Percentiles rank a stretch among this genome's conserved stretches.
Conservation (phyloP, 2,329 filamentous ascomycete species). For the Paecilomyces dactylethromorphus region DNA sequence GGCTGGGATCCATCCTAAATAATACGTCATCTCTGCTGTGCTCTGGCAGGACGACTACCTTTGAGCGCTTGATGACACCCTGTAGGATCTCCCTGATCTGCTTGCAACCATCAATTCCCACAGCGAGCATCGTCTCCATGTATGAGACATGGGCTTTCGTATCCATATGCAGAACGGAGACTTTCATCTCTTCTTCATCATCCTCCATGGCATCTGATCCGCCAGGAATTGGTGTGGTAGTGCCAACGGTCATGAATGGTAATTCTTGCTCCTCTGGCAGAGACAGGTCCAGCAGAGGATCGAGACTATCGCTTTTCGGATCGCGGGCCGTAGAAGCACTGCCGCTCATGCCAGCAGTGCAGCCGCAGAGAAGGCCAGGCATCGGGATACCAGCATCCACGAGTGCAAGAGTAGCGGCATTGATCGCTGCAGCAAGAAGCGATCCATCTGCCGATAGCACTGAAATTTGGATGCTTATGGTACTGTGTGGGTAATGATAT, state of each 20-base stretch:
- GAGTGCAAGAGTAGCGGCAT: constrained; percentile 83
- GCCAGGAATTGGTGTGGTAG: constrained; percentile 38
- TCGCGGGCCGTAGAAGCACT: constrained; percentile 35
- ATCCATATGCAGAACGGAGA: constrained; percentile 78
- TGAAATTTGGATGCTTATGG: constrained; percentile 76
- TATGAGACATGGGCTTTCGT: constrained; percentile 73
- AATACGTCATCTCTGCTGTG: constrained; percentile 1
- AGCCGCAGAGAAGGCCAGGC: constrained; percentile 83
- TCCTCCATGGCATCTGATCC: constrained; percentile 52
- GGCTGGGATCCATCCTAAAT: background rate
- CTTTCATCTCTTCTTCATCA: constrained; percentile 45
- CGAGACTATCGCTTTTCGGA: constrained; percentile 33
- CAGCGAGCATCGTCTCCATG: constrained; percentile 86
- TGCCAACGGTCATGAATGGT: constrained; percentile 80
- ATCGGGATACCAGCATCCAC: constrained; percentile 95
- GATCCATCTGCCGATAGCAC: constrained; percentile 87
- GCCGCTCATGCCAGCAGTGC: constrained; percentile 68
- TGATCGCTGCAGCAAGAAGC: constrained; percentile 80
- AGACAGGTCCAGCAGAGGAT: constrained; percentile 39
- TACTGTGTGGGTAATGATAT: constrained; percentile 81
- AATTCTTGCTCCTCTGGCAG: constrained; percentile 60
- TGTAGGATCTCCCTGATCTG: constrained; percentile 78
- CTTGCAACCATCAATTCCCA: constrained; percentile 86
- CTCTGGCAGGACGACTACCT: constrained; percentile 2
- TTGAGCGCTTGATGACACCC: constrained; percentile 59